phyloP scores from a whole-genome alignment of 306 rosid genomes.

The Lotus japonicus region DNA sequence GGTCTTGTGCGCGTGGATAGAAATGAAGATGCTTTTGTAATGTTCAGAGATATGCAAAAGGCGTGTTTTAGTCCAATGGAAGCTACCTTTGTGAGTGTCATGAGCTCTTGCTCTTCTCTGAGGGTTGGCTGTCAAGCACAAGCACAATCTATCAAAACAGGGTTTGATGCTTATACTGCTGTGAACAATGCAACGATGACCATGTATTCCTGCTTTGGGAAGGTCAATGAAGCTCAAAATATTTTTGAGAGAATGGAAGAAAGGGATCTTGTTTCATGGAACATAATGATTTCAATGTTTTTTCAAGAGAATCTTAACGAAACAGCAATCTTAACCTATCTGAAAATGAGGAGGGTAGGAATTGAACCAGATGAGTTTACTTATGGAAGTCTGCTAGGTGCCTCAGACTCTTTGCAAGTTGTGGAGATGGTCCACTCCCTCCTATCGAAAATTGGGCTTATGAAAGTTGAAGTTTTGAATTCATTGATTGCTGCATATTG shows the following conservation, averaged over 20 bases:
- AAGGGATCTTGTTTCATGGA: conserved; percentile 74
- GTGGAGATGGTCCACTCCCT: conserved; percentile 56
- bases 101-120: conserved; percentile 55
- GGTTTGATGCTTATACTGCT: conserved; percentile 44
- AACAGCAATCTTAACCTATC: conserved; percentile 40
- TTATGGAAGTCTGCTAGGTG: conserved; percentile 61
- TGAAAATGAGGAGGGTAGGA: conserved; percentile 46
- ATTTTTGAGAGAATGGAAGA: conserved; percentile 46
- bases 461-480: conserved; percentile 44
- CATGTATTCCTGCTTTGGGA: conserved; percentile 64
- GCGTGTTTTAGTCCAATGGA: conserved; percentile 40
- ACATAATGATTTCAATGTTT: conserved; percentile 52
- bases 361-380: conserved; percentile 65
- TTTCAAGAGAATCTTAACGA: conserved; percentile 38
- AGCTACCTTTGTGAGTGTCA: conserved; percentile 63
- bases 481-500: conserved; percentile 63
- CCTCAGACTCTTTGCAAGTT: conserved; percentile 28
- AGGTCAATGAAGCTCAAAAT: conserved; percentile 36
- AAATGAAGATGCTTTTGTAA: conserved; percentile 42
- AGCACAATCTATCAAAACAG: conserved; percentile 48
- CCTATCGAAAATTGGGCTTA: conserved; percentile 47
- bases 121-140: conserved; percentile 50
- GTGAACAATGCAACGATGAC: conserved; percentile 67
- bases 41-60: conserved; percentile 54
- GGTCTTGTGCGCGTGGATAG: conserved; percentile 51